phyloP scores from a whole-genome alignment of 2,329 filamentous ascomycete genomes.

The Botrytis byssoidea region DNA sequence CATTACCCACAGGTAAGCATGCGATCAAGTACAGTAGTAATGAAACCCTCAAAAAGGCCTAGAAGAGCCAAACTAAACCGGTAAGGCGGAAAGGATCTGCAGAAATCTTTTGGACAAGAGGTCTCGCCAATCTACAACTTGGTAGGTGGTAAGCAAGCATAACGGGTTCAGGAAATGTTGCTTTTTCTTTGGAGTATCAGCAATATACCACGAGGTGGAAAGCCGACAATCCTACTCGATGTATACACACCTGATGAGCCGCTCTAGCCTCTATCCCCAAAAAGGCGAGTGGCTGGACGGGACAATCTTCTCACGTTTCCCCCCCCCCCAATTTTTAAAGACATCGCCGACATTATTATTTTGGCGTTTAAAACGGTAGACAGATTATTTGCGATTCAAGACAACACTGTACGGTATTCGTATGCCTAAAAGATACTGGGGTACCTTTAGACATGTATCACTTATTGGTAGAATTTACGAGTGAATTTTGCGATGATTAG shows the following conservation, averaged over 20 bases:
- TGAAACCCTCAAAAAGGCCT: constrained; percentile 16
- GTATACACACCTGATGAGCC: constrained; percentile 13
- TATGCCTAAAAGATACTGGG: not conserved
- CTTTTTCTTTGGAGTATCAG: constrained; percentile 14
- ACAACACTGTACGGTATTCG: not conserved
- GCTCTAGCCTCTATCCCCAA: not conserved
- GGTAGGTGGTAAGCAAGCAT: constrained; percentile 11
- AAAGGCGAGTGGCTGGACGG: not conserved
- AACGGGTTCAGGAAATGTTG: constrained; percentile 19
- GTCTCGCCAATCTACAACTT: constrained; percentile 23
- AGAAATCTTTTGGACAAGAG: constrained; percentile 14
- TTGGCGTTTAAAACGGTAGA: constrained; percentile 18
- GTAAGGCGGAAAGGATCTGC: constrained; percentile 21
- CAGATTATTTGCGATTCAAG: not conserved
- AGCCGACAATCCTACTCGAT: constrained; percentile 6
- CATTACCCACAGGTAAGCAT: constrained; percentile 5
- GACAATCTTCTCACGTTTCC: not conserved
- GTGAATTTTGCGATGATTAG: not conserved
- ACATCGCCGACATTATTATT: constrained; percentile 12
- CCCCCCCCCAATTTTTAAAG: not conserved
- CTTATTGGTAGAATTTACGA: constrained; percentile 15
- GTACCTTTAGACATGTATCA: constrained; percentile 6
- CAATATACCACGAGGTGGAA: constrained; percentile 14
- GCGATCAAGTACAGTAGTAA: constrained; percentile 12
- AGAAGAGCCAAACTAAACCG: constrained; percentile 20